Conservation (phyloP, 1,284 basidiomycete species). For the Leccinum ponderosum region DNA sequence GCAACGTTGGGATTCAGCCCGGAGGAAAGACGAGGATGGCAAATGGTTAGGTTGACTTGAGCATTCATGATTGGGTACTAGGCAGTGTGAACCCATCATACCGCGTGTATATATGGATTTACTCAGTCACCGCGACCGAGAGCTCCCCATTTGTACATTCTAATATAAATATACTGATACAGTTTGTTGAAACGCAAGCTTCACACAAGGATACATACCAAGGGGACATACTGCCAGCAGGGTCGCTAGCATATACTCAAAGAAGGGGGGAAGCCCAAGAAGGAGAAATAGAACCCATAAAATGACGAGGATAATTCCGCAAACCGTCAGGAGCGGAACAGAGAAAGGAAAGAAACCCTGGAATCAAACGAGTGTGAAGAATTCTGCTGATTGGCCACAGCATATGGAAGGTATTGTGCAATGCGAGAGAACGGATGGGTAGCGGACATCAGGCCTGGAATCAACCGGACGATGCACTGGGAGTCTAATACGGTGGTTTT, state of each 20-base stretch:
- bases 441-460: background rate
- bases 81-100: background rate
- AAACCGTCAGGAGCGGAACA: background rate
- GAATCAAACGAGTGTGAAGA: background rate
- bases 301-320: background rate
- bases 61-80: background rate
- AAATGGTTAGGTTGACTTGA: constrained; percentile 27
- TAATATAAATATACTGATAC: background rate
- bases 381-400: background rate
- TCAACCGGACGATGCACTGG: background rate
- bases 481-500: constrained; percentile 50
- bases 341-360: background rate
- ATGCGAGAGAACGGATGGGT: background rate
- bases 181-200: background rate
- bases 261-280: background rate
- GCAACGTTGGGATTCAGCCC: constrained; percentile 17
- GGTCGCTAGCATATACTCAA: background rate
- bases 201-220: background rate
- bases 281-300: background rate
- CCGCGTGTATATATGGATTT: background rate
- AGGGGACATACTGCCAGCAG: background rate
- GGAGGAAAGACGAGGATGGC: constrained; percentile 35
- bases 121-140: background rate
- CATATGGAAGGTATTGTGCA: background rate
- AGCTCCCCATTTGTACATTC: background rate